These are phyloP conservation scores for Puccinellia tenuiflora DNA, from an alignment of 176 grass and related monocot species.

Conservation along the genomic window DNA sequence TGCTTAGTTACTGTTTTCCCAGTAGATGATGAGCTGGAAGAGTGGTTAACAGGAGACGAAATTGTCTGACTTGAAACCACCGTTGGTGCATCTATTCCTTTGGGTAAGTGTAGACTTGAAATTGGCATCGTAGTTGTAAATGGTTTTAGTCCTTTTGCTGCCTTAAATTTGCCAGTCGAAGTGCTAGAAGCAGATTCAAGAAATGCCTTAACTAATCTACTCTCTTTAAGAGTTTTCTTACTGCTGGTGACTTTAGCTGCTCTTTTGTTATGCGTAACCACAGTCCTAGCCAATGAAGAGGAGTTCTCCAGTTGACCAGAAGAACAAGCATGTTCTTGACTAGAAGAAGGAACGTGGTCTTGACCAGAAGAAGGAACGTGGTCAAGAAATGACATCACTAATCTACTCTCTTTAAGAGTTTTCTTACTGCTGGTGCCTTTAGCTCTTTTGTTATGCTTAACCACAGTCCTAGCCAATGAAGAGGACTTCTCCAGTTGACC, in stretches of 20 bases:
- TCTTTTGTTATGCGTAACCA: background rate
- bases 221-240: slow-evolving; percentile 21
- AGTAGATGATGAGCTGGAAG: slow-evolving; percentile 15
- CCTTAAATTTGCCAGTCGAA: slow-evolving; percentile 10
- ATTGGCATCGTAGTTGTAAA: background rate
- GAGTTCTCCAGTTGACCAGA: background rate
- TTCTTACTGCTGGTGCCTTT: too few species aligned
- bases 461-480: too few species aligned
- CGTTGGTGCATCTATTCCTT: background rate
- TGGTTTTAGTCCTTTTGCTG: slow-evolving; percentile 10
- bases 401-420: too few species aligned
- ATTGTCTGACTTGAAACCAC: slow-evolving; percentile 1
- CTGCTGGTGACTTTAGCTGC: background rate
- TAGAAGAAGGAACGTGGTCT: background rate
- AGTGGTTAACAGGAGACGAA: slow-evolving; percentile 17
- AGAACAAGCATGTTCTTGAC: background rate
- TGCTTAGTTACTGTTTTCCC: background rate
- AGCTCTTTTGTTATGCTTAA: too few species aligned
- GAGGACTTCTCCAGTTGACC: too few species aligned
- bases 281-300: slow-evolving; percentile 3
- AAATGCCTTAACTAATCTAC: slow-evolving; percentile 18
- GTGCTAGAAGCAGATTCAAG: slow-evolving; percentile 18
- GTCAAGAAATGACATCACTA: too few species aligned
- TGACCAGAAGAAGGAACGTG: slow-evolving; percentile 10
- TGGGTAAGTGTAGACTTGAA: background rate